These are phyloP conservation scores for Lenzites betulinus DNA, from an alignment of 768 basidiomycete genomes.

Conservation along the genomic window DNA sequence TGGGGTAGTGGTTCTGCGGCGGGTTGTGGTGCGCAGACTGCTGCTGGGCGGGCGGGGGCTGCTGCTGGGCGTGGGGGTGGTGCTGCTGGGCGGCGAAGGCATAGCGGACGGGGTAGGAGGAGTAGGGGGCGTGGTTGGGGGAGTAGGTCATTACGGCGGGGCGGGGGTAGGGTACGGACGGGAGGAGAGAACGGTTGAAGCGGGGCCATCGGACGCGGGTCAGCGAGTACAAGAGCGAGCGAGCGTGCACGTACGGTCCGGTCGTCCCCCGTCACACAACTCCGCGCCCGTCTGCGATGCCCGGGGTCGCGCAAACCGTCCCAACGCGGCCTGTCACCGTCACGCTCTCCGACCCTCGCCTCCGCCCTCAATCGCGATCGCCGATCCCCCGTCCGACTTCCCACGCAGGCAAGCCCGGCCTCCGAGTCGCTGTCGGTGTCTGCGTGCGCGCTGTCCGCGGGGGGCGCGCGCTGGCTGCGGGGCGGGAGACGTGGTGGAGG, in stretches of 20 bases:
- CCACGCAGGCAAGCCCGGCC: neutral
- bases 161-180: slow-evolving; percentile 11
- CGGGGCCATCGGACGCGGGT: slow-evolving; percentile 9
- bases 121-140: slow-evolving; percentile 16
- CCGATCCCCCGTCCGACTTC: slow-evolving; percentile 8
- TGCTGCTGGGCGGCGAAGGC: slow-evolving; percentile 20
- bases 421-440: neutral
- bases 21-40: slow-evolving; percentile 7
- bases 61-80: slow-evolving; percentile 8
- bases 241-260: slow-evolving; percentile 10
- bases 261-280: too few species aligned
- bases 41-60: neutral
- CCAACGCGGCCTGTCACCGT: too few species aligned
- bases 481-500: neutral
- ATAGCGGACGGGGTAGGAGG: slow-evolving; percentile 23
- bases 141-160: slow-evolving; percentile 25
- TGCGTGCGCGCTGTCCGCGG: too few species aligned
- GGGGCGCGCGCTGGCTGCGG: too few species aligned
- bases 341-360: slow-evolving; percentile 5
- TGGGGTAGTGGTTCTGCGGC: slow-evolving; percentile 8
- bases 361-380: slow-evolving; percentile 5
- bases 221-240: too few species aligned
- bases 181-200: slow-evolving; percentile 6
- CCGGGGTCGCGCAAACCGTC: too few species aligned
- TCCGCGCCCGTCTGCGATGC: too few species aligned